Evolutionary conservation across 768 basidiomycete species (phyloP).

Genomic region (Phylloporus sp.): DNA sequence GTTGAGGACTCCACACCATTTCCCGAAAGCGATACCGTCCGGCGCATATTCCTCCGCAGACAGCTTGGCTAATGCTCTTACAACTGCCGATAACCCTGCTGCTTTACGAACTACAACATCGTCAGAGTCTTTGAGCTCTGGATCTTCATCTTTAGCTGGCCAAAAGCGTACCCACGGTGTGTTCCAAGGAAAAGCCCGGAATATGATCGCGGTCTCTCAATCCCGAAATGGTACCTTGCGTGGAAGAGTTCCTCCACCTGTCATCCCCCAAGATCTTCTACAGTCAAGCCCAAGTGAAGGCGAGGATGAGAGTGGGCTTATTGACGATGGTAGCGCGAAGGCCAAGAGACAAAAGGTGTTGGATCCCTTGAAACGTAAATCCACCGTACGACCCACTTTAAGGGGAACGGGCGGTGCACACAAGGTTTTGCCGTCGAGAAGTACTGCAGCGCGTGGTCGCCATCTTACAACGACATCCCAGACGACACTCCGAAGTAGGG

Average conservation of each 20-base stretch:
- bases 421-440: constrained; percentile 14
- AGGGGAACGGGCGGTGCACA: constrained; percentile 13
- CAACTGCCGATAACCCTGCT: constrained; percentile 37
- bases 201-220: constrained; percentile 4
- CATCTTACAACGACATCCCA: constrained; percentile 8
- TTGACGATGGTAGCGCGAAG: constrained; percentile 4
- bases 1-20: constrained; percentile 55
- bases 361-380: constrained; percentile 22
- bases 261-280: constrained; percentile 7
- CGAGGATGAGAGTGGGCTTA: constrained; percentile 15
- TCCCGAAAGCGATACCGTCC: constrained; percentile 19
- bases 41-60: constrained; percentile 24
- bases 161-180: constrained; percentile 36
- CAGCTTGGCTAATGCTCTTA: constrained; percentile 32
- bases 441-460: constrained; percentile 8
- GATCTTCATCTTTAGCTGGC: constrained; percentile 36
- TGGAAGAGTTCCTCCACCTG: constrained; percentile 13
- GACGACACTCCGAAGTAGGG: constrained; percentile 6
- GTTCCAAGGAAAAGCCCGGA: constrained; percentile 4
- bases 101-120: constrained; percentile 38
- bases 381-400: constrained; percentile 23
- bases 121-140: constrained; percentile 41
- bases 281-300: constrained; percentile 23
- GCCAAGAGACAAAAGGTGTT: constrained; percentile 27
- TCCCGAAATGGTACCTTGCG: constrained; percentile 26